These are phyloP conservation scores for Rhodotorula diobovata DNA, from an alignment of 768 basidiomycete genomes.

Conservation along the genomic window DNA sequence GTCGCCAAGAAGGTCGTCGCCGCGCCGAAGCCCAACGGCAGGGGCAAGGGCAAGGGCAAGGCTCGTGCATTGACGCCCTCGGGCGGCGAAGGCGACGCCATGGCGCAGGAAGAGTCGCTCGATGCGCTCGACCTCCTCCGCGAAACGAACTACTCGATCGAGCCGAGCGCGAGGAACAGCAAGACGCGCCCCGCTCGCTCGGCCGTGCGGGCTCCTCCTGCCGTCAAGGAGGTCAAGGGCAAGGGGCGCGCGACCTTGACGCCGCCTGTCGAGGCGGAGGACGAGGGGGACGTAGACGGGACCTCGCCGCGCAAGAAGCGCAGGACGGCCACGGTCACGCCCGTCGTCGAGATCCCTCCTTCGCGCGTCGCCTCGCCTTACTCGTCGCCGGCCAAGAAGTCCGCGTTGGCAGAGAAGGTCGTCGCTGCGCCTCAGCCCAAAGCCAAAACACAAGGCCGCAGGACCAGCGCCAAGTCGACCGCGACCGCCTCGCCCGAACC, in stretches of 20 bases:
- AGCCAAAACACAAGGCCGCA: too few relatives aligned
- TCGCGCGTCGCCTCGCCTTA: neutral
- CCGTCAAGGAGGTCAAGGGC: neutral
- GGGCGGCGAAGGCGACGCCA: neutral
- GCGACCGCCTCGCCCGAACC: slow-evolving; percentile 6
- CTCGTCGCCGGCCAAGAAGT: neutral
- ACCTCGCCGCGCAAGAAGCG: neutral
- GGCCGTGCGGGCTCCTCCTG: neutral
- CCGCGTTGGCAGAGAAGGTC: neutral
- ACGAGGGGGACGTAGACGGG: neutral
- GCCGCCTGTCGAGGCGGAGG: neutral
- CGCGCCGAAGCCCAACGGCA: neutral
- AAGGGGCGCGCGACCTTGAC: neutral
- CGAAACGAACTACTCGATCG: slow-evolving; percentile 24
- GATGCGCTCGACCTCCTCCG: slow-evolving; percentile 12
- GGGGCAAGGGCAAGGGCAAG: slow-evolving; percentile 14
- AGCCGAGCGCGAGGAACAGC: slow-evolving; percentile 2
- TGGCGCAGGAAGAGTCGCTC: neutral
- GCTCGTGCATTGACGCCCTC: neutral
- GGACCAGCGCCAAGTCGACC: neutral
- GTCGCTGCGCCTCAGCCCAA: neutral
- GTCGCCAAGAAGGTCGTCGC: neutral
- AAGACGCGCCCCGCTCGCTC: neutral
- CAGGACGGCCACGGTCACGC: neutral
- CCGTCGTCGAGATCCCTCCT: neutral